Base-by-base conservation (phyloP, 1,284 basidiomycete genomes). In the Papiliotrema flavescens region DNA sequence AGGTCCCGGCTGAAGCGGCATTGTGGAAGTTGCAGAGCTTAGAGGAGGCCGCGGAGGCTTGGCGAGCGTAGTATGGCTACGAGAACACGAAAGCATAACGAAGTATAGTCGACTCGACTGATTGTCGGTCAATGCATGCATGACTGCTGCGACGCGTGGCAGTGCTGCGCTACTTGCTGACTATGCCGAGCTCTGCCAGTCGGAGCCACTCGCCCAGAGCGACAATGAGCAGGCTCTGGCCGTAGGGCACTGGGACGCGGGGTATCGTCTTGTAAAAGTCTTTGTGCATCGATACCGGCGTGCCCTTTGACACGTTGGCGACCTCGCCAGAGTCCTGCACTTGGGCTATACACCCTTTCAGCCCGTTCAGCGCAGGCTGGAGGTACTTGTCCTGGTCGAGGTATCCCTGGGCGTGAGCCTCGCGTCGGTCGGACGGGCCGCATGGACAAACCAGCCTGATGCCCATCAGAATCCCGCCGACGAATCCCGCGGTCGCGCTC, bases 231-330 rank as follows among this genome's bases (percentile, higher is more conserved):
- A 85, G 67, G 53, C 82, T 83, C 65, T 85, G 83, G 8, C 84
- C 83, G 59, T 85, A 85, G 2, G 84, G 83, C 84, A 85, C 85
- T 47, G 81, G 80, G 11, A 83, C 85, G 63, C 84, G 72, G n/a
- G 79, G 77, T 47, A 84, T 80, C 47, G 80, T 75, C 66, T 80
- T 83, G 70, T 84, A 84, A 49, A 79, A 81, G 52, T 84, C 80
- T 28, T 81, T 65, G 57, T 81, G 71, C 53, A 79, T 72, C 52
- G 84, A 84, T 48, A 85, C 81, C 14, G 81, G 82, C 5, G 83
- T 84, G 9, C 83, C 83, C 61, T 84, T 84, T 4, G 82, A 83
- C 47, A 82, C 81, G 61, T 82, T 76, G 66, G 76, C 66, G 62
- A 85, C 69, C 69, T 85, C 81, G 35, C 84, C 83, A 43, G 77